Evolutionary conservation across 1,284 basidiomycete species (phyloP), one percentile per base, ranked within the genome.

Genomic region (Puccinia novopanici): DNA sequence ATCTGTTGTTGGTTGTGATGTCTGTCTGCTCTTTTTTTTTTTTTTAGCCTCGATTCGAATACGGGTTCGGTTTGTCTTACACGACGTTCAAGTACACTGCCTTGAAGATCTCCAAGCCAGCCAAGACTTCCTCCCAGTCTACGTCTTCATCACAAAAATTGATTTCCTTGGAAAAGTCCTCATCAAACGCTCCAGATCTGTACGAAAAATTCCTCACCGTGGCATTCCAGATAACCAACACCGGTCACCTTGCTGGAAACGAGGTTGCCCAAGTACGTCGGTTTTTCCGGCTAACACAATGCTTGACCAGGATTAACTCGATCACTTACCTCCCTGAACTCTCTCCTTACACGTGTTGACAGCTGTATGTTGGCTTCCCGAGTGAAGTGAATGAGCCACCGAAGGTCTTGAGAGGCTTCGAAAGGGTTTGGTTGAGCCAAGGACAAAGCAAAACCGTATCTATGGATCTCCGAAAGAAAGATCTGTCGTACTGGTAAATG

Each of bases 351-450:
- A 15, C 19, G 30, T 34, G 24, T 40, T 24, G 27, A 17, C 45
- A 77, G 63, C 40, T 81, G 8, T 81, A 81, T 24, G 42, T 81
- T n/a, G 40, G 48, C 27, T 81, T 81, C 61, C 79, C 79, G 24
- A 19, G 37, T 17, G 22, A 67, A 13, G 30, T 68, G 22, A 72
- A 82, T 15, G 80, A 81, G 55, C 83, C 83, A 34, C 45, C 83
- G 54, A 83, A 82, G 80, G 80, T 80, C 3, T 81, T 84, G 9
- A 77, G 83, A 52, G 83, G 83, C n/a, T 84, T 84, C 68, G 82
- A 84, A n/a, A 81, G 82, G 76, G 54, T 83, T 34, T 81, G 80
- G 40, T 55, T 84, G 22, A 8, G 75, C 40, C 19, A 80, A 24
- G 82, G 81, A 17, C 82, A 83, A 81, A 83, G 82, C 34, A 71